These are phyloP conservation scores for Fusarium hainanense DNA, from an alignment of 2,329 filamentous ascomycete genomes.

Conservation along the genomic window DNA sequence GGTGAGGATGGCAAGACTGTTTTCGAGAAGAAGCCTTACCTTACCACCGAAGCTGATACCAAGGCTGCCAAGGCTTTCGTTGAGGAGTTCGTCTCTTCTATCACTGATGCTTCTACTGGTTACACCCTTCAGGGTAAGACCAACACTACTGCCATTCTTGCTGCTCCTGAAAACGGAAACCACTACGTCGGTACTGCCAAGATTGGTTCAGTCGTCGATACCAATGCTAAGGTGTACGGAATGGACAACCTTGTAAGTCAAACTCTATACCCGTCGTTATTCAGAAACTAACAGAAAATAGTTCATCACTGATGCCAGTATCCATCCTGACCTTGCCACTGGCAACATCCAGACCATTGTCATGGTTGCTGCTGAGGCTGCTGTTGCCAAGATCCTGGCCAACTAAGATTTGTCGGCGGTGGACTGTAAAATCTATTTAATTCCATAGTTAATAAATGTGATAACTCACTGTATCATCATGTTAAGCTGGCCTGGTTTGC, in stretches of 20 bases:
- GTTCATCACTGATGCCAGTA: constrained; percentile 73
- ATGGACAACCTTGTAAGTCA: constrained; percentile 66
- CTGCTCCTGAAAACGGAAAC: constrained; percentile 52
- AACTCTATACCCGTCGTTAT: fast-evolving
- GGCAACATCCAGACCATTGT: constrained; percentile 74
- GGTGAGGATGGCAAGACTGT: constrained; percentile 65
- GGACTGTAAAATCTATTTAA: neutral
- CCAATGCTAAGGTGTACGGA: constrained; percentile 71
- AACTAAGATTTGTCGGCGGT: neutral
- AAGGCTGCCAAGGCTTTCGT: constrained; percentile 73
- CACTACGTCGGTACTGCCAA: constrained; percentile 70
- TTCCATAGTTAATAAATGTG: neutral
- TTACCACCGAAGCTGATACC: constrained; percentile 68
- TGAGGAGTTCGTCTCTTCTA: constrained; percentile 66
- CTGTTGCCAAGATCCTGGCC: constrained; percentile 53
- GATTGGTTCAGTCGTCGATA: constrained; percentile 71
- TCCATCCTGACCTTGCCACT: constrained; percentile 74
- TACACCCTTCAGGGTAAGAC: constrained; percentile 23
- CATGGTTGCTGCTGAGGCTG: constrained; percentile 71
- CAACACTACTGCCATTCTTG: constrained; percentile 46
- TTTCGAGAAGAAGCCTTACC: constrained; percentile 69
- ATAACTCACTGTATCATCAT: neutral
- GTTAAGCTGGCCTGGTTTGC: neutral
- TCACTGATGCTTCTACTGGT: constrained; percentile 51
- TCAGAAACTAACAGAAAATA: neutral